phyloP scores from a whole-genome alignment of 441 rosid genomes.

The Erodium moschatum region DNA sequence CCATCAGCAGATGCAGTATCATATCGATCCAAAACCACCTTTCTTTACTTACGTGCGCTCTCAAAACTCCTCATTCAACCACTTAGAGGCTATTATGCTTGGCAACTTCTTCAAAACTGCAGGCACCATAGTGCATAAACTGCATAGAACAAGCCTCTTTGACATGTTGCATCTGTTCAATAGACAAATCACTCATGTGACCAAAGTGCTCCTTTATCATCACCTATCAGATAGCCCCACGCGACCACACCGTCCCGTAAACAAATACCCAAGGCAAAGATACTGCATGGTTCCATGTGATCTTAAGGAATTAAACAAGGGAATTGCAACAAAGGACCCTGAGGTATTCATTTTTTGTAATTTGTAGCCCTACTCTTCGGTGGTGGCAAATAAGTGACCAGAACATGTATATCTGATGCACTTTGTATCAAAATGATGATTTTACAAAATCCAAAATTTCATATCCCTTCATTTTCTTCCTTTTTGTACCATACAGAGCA shows the following conservation, averaged over 20 bases:
- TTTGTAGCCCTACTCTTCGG: too few species aligned
- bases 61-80: conserved; percentile 28
- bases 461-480: too few species aligned
- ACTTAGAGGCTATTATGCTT: conserved; percentile 29
- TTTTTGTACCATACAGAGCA: too few species aligned
- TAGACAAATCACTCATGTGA: conserved; percentile 48
- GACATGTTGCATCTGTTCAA: conserved; percentile 57
- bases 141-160: conserved; percentile 42
- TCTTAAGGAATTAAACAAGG: conserved; percentile 14
- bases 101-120: conserved; percentile 29
- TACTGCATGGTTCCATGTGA: conserved; percentile 19
- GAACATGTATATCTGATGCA: too few species aligned
- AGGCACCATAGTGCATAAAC: conserved; percentile 32
- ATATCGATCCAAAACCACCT: conserved; percentile 24
- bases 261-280: conserved; percentile 19
- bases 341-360: too few species aligned
- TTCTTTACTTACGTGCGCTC: not conserved
- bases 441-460: too few species aligned
- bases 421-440: too few species aligned
- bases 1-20: conserved; percentile 27
- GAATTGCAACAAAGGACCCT: too few species aligned
- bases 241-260: conserved; percentile 27
- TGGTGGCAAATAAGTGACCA: too few species aligned
- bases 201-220: conserved; percentile 25
- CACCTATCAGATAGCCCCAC: conserved; percentile 29